These are phyloP conservation scores for Suillus cothurnatus DNA, from an alignment of 768 basidiomycete genomes.

Conservation along the genomic window DNA sequence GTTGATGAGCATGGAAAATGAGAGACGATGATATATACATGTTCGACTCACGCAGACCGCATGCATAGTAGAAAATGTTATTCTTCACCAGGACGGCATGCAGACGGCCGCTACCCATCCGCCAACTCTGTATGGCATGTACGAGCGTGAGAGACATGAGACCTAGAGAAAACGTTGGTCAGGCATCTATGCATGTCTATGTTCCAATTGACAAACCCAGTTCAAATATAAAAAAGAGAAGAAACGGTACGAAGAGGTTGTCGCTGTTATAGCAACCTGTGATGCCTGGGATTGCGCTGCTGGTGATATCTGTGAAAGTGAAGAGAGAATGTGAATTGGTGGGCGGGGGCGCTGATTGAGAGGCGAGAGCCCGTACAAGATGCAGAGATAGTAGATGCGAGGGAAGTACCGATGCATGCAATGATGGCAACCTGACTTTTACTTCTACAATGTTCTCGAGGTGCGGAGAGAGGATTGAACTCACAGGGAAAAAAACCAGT, in stretches of 20 bases:
- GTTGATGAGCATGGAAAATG: background rate
- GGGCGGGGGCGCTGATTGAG: no score
- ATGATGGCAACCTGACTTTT: background rate
- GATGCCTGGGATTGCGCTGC: background rate
- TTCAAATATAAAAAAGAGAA: background rate
- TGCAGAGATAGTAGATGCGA: no score
- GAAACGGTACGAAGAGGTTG: slow-evolving; percentile 2
- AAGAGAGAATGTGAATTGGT: background rate
- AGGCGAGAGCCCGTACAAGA: background rate
- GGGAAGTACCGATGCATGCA: background rate
- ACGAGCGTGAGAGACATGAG: background rate
- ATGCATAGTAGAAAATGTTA: background rate
- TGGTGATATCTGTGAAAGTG: background rate
- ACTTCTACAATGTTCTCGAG: background rate
- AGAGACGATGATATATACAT: no score
- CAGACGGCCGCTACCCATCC: background rate
- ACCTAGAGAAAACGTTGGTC: background rate
- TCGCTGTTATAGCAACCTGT: background rate
- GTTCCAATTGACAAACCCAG: background rate
- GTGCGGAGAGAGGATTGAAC: background rate
- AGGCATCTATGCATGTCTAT: background rate
- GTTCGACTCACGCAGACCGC: background rate
- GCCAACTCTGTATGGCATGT: slow-evolving; percentile 2
- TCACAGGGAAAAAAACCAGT: background rate
- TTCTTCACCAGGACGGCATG: background rate